Evolutionary conservation across 2,329 filamentous ascomycete genomes (phyloP).

Genomic region (Monilinia fructicola): DNA sequence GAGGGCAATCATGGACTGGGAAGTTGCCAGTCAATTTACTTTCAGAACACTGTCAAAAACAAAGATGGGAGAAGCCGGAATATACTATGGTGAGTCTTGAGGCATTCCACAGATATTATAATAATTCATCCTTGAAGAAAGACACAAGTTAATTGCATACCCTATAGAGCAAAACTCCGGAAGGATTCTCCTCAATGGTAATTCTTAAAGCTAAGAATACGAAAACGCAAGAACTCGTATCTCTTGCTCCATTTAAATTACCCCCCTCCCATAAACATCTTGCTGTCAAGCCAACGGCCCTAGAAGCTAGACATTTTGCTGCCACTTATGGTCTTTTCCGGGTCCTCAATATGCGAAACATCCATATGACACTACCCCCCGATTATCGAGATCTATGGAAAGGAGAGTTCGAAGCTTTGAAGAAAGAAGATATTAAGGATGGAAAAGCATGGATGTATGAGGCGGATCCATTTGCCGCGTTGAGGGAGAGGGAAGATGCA

Average conservation of each 20-base stretch:
- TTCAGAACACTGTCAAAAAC: slow-evolving; percentile 91
- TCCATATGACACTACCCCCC: slow-evolving; percentile 91
- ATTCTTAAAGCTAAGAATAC: slow-evolving; percentile 72
- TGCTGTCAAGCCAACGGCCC: slow-evolving; percentile 71
- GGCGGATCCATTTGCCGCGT: slow-evolving; percentile 84
- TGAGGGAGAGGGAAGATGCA: slow-evolving; percentile 76
- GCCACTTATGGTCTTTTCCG: slow-evolving; percentile 89
- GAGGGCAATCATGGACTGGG: slow-evolving; percentile 93
- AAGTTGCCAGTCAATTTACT: slow-evolving; percentile 93
- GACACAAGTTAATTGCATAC: slow-evolving; percentile 12
- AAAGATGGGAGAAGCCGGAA: slow-evolving; percentile 92
- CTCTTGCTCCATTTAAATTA: slow-evolving; percentile 78
- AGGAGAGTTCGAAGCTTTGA: slow-evolving; percentile 76
- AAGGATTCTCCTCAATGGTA: slow-evolving; percentile 78
- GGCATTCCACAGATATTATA: background rate
- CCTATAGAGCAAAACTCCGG: slow-evolving; percentile 60
- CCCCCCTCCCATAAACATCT: slow-evolving; percentile 74
- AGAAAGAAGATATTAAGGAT: slow-evolving; percentile 75
- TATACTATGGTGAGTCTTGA: slow-evolving; percentile 68
- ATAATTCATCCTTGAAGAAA: background rate
- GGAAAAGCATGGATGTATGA: slow-evolving; percentile 91
- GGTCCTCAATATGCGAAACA: slow-evolving; percentile 92
- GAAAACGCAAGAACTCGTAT: slow-evolving; percentile 77
- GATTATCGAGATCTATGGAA: slow-evolving; percentile 91
- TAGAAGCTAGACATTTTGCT: slow-evolving; percentile 91